Percentiles rank a stretch among this genome's conserved stretches.
These are phyloP conservation scores for Silene coronaria DNA, from an alignment of 179 eudicot species.

Conservation along the genomic window DNA sequence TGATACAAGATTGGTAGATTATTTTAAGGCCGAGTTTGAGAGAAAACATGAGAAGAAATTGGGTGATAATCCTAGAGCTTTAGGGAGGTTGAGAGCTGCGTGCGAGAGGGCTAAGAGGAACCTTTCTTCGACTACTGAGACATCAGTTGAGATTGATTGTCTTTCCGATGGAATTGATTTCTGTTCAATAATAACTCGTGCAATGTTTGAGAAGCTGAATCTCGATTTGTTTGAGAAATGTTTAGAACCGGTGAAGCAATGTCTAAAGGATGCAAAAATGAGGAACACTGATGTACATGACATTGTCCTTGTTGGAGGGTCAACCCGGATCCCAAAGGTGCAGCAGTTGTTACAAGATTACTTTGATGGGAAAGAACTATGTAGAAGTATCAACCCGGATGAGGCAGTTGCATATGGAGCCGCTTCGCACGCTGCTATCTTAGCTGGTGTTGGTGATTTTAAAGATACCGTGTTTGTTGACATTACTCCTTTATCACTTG, in stretches of 20 bases:
- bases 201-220: constrained; percentile 18
- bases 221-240: constrained; percentile 21
- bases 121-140: background rate
- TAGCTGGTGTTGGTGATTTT: background rate
- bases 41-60: background rate
- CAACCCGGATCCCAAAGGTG: constrained; percentile 11
- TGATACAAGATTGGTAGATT: background rate
- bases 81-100: background rate
- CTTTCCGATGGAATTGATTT: constrained; percentile 17
- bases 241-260: constrained; percentile 2
- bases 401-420: constrained; percentile 23
- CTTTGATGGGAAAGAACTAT: constrained; percentile 16
- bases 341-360: constrained; percentile 9
- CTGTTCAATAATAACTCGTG: constrained; percentile 12
- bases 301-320: constrained; percentile 17
- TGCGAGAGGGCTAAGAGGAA: constrained; percentile 13
- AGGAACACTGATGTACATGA: constrained; percentile 9
- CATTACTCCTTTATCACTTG: constrained; percentile 16
- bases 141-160: constrained; percentile 15
- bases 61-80: background rate
- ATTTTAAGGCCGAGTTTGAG: background rate
- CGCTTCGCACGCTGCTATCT: constrained; percentile 5
- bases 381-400: constrained; percentile 13
- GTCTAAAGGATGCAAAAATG: constrained; percentile 16
- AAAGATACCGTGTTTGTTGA: background rate